A percentile compares a stretch with the other conserved stretches of the same genome.
Conservation (phyloP, 108 stramenopile genomes). For the Conticribra weissflogii region DNA sequence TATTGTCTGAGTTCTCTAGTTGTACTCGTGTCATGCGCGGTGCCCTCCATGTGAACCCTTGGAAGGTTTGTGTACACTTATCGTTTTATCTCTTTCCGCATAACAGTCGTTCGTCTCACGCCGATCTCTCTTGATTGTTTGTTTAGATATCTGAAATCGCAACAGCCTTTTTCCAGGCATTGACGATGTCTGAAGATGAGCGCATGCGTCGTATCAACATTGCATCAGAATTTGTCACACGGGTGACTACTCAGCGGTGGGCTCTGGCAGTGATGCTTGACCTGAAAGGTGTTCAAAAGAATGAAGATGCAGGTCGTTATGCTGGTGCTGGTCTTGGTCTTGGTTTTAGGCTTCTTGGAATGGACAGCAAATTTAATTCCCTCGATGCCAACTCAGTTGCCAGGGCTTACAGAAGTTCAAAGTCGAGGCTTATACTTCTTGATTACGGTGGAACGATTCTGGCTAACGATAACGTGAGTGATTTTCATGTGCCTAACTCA, state of each 20-base stretch:
- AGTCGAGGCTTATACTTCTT: slow-evolving; percentile 87
- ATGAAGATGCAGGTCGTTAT: slow-evolving; percentile 70
- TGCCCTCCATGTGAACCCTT: slow-evolving; percentile 91
- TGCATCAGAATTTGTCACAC: slow-evolving; percentile 89
- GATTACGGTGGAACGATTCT: slow-evolving; percentile 98
- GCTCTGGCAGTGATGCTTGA: slow-evolving; percentile 89
- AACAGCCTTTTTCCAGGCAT: slow-evolving; percentile 70
- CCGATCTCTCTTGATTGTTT: background rate
- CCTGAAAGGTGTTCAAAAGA: slow-evolving; percentile 85
- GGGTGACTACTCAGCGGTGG: slow-evolving; percentile 96
- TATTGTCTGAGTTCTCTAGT: slow-evolving; percentile 88
- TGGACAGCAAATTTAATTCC: slow-evolving; percentile 76
- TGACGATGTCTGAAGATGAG: slow-evolving; percentile 85
- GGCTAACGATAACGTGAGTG: slow-evolving; percentile 91
- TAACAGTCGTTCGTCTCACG: too few relatives aligned
- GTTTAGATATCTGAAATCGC: slow-evolving; percentile 75
- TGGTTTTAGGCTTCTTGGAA: slow-evolving; percentile 91
- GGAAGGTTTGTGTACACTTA: slow-evolving; percentile 55
- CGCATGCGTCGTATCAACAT: slow-evolving; percentile 73
- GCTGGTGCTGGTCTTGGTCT: slow-evolving; percentile 94
- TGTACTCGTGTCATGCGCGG: slow-evolving; percentile 97
- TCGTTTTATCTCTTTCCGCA: background rate
- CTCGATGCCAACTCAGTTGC: slow-evolving; percentile 75
- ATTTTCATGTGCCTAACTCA: too few relatives aligned
- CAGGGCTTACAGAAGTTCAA: slow-evolving; percentile 74